Percentiles rank a stretch among this genome's conserved stretches.
phyloP scores from a whole-genome alignment of 257 asterid species.

The Solanum megistacrolobum region DNA sequence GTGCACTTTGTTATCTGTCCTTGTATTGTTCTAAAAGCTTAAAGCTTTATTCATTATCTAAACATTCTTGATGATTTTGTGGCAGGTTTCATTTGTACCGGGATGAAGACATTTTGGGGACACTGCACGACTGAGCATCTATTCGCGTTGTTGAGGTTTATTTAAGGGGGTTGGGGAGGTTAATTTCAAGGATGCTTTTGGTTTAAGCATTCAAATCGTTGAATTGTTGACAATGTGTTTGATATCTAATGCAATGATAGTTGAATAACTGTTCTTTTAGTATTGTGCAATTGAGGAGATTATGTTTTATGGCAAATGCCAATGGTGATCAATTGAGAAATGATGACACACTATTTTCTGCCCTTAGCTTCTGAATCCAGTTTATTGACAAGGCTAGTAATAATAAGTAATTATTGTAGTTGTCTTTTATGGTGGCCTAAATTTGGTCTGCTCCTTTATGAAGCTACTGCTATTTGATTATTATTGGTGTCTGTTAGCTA shows the following conservation, averaged over 20 bases:
- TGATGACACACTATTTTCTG: not conserved
- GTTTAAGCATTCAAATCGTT: not conserved
- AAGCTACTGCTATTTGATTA: not conserved
- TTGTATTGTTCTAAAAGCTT: not conserved
- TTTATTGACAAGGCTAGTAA: not conserved
- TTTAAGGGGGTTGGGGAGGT: not conserved
- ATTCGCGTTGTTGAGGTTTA: not conserved
- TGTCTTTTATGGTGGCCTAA: not conserved
- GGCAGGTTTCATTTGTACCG: slow-evolving; percentile 53
- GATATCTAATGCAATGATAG: not conserved
- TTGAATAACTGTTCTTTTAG: not conserved
- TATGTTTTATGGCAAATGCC: not conserved
- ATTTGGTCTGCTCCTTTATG: not conserved
- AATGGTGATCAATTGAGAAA: not conserved
- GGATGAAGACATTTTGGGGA: slow-evolving; percentile 65
- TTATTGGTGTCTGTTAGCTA: not conserved
- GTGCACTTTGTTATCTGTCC: not conserved
- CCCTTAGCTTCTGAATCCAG: not conserved
- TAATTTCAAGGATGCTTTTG: not conserved
- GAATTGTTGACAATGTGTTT: not conserved
- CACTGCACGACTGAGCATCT: slow-evolving; percentile 28
- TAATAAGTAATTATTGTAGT: not conserved
- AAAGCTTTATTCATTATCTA: not conserved
- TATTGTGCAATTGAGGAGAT: not conserved
- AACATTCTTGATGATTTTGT: not conserved